phyloP scores from a whole-genome alignment of 2,329 filamentous ascomycete species.

The Taxawa tesnikishii region DNA sequence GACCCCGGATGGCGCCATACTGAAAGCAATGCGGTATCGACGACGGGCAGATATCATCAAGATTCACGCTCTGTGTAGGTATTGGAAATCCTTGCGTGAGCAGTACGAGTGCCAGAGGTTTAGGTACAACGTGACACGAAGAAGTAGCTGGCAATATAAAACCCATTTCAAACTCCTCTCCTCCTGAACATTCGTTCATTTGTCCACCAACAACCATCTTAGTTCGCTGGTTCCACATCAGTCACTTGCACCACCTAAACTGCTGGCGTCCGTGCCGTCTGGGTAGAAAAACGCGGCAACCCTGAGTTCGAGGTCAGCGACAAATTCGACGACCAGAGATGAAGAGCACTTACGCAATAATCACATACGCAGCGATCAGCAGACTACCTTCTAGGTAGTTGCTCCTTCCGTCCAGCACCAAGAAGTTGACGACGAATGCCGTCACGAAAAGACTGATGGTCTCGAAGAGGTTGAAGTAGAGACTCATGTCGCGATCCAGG shows the following conservation, averaged over 20 bases:
- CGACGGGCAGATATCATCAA: too few species aligned
- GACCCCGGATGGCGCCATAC: too few species aligned
- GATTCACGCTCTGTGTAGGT: too few species aligned
- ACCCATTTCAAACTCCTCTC: too few species aligned
- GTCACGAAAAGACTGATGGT: slow-evolving; percentile 68
- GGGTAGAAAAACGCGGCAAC: slow-evolving; percentile 39
- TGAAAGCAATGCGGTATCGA: too few species aligned
- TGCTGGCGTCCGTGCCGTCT: slow-evolving; percentile 25
- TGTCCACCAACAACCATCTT: too few species aligned
- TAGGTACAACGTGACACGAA: too few species aligned
- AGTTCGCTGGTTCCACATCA: neutral
- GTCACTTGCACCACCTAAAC: slow-evolving; percentile 24
- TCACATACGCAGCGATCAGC: slow-evolving; percentile 65
- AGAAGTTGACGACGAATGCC: slow-evolving; percentile 73
- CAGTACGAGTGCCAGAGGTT: too few species aligned
- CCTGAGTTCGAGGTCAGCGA: slow-evolving; percentile 7
- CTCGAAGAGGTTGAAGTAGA: slow-evolving; percentile 51
- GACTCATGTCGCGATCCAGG: slow-evolving; percentile 57
- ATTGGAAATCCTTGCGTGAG: too few species aligned
- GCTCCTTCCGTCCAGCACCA: slow-evolving; percentile 71
- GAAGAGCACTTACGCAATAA: slow-evolving; percentile 48
- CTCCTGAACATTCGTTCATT: too few species aligned
- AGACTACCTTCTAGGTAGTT: slow-evolving; percentile 72
- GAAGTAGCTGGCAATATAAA: too few species aligned
- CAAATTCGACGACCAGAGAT: neutral